These are phyloP conservation scores for Ambrosia artemisiifolia DNA, from an alignment of 129 eudicot genomes.

Conservation along the genomic window DNA sequence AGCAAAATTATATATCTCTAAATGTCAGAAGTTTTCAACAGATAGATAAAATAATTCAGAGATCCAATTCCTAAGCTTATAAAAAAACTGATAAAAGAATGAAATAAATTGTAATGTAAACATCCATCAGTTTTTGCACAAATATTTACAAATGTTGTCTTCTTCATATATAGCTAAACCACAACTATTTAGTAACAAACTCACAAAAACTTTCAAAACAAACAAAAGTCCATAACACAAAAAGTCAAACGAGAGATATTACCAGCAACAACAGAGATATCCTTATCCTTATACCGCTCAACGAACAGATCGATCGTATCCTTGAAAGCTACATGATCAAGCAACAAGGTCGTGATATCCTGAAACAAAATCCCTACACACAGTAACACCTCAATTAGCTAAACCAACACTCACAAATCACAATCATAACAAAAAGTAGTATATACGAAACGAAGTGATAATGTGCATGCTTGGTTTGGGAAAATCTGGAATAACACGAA, in stretches of 20 bases:
- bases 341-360: constrained; percentile 74
- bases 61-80: too few relatives aligned
- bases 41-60: too few relatives aligned
- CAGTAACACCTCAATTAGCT: neutral
- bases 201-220: too few relatives aligned
- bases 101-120: too few relatives aligned
- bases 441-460: neutral
- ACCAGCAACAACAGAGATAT: constrained; percentile 92
- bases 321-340: constrained; percentile 52
- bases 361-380: constrained; percentile 81
- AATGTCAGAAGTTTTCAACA: too few relatives aligned
- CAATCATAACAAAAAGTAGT: neutral
- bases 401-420: neutral
- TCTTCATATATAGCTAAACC: too few relatives aligned
- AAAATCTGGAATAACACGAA: constrained; percentile 86
- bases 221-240: neutral
- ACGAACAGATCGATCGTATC: constrained; percentile 94
- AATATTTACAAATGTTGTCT: too few relatives aligned
- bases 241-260: neutral
- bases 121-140: too few relatives aligned
- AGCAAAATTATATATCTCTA: neutral
- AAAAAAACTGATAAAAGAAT: too few relatives aligned
- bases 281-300: constrained; percentile 65
- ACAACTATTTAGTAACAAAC: neutral
- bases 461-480: constrained; percentile 60